Base-by-base conservation (phyloP, 371 early-diverging fungal genomes). In the Rhizopus microsporus region DNA sequence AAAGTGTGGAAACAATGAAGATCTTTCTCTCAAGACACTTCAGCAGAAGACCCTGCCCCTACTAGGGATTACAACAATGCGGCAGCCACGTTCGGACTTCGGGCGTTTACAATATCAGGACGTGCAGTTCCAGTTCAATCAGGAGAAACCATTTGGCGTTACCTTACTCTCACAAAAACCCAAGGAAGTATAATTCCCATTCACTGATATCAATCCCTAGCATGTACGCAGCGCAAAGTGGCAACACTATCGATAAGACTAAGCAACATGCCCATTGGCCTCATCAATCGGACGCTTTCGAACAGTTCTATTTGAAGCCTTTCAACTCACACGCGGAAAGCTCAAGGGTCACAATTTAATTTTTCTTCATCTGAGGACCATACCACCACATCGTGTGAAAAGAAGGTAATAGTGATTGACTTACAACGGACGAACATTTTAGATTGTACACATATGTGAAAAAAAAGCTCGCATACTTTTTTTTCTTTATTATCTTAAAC, bases 261-360 rank as follows among this genome's bases (percentile, higher is more conserved):
- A 61, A 61, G 37, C 7, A 47, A 48, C 55, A 61, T 43, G 62
- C 56, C 31, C 49, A 55, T 33, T 61, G 62, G 62, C 39, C 12
- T 37, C 5, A 52, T 7, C 23, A 54, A 7, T 48, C 60, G 3
- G 12, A 59, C 15, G 48, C 53, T 29, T 59, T 59, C 40, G 62
- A 62, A 51, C 29, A 30, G 7, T 62, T 39, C 12, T 62, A 62
- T 31, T 51, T 67, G 94, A 97, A 65, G 95, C 94, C 73, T 93
- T 94, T 59, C 95, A 93, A 39, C 3, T 43, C 37, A 52, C 9
- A 7, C 4, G n/a, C 29, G 5, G 3, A 2, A 8, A 48, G 94
- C 94, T 50, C 95, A 93, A 43, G 94, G 91, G 71, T 95, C 94
- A 60, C 94, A 82, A 63, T 91, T 49, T 54, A 61, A 54, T 54